Evolutionary conservation across 441 rosid species (phyloP), one percentile per base, ranked within the genome.

Genomic region (Adansonia gregorii): DNA sequence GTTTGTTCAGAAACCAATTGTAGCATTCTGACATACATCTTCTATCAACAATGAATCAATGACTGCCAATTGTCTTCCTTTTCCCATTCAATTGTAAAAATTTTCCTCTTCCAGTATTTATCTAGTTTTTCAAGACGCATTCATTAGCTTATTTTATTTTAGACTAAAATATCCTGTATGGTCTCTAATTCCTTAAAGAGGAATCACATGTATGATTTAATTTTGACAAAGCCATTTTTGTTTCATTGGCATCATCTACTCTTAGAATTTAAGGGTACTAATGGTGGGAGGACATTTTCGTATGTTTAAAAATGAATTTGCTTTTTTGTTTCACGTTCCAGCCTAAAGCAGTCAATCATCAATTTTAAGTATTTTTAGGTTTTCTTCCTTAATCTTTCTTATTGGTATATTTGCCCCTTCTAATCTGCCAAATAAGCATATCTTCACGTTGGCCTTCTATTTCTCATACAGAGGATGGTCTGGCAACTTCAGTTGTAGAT

Each of bases 391-490:
- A 65, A 35, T 43, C 15, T 39, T 41, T 64, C 9, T 69, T 61
- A 7, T 63, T 69, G 48, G 52, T 48, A 52, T 69, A 22, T 74
- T 74, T 74, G 10, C 45, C 45, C 45, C 45, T 73, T 49, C 51
- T 14, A 74, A 9, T 31, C 69, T 48, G 22, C 8, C 67, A 12
- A 31, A 63, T 14, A 4, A 77, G 12, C 15, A 39, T 56, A 20
- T 48, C 24, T 49, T 70, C 72, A 74, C 27, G 19, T 79, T 67
- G 63, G 41, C 74, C 49, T 71, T 67, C 72, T 31, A 45, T 77
- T 35, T 81, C 20, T 77, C 76, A 74, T 87, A 86, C 93, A 95
- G 98, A 89, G 79, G 77, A 83, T 17, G 85, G 83, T 75, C 83
- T 83, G 54, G 69, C 72, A 63, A 69, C 84, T 65, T 88, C 72